phyloP scores from a whole-genome alignment of 2,329 filamentous ascomycete species.

The Colletotrichum noveboracense region DNA sequence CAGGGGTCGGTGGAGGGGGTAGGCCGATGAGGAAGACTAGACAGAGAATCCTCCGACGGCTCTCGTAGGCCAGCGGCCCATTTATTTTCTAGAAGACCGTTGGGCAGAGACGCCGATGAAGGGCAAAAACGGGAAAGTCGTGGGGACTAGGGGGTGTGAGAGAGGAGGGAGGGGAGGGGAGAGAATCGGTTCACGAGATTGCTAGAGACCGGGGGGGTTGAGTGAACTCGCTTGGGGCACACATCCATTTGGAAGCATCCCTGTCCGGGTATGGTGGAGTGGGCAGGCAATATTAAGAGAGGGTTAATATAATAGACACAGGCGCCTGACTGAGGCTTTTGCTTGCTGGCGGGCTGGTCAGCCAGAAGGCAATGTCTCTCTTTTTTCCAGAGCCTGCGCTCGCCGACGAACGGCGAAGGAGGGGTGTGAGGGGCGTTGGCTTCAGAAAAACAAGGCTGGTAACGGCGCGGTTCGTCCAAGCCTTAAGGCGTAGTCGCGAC shows the following conservation, averaged over 20 bases:
- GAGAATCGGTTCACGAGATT: constrained; percentile 55
- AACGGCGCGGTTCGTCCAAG: constrained; percentile 16
- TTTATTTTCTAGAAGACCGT: constrained; percentile 52
- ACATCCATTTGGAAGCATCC: constrained; percentile 14
- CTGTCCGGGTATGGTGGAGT: constrained; percentile 20
- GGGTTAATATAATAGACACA: constrained; percentile 24
- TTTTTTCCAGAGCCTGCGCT: not conserved
- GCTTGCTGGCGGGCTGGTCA: constrained; percentile 11
- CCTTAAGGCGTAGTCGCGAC: not conserved
- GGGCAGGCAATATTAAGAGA: constrained; percentile 20
- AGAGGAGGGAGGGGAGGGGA: constrained; percentile 23
- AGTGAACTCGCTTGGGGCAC: constrained; percentile 38
- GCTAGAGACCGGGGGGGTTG: constrained; percentile 37
- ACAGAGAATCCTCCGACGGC: constrained; percentile 51
- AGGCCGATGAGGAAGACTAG: constrained; percentile 44
- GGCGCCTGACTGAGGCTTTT: constrained; percentile 21
- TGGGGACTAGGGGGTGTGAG: constrained; percentile 28
- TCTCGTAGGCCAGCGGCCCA: constrained; percentile 43
- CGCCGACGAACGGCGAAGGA: not conserved
- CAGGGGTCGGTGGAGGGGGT: constrained; percentile 28
- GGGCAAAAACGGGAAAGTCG: constrained; percentile 44
- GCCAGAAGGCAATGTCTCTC: constrained; percentile 13
- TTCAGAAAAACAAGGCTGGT: constrained; percentile 2
- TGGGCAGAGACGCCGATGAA: constrained; percentile 46
- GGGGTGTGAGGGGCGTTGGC: not conserved